Base-by-base conservation (phyloP, 192 early-diverging fungal genomes). In the Gryganskiella cystojenkinii region DNA sequence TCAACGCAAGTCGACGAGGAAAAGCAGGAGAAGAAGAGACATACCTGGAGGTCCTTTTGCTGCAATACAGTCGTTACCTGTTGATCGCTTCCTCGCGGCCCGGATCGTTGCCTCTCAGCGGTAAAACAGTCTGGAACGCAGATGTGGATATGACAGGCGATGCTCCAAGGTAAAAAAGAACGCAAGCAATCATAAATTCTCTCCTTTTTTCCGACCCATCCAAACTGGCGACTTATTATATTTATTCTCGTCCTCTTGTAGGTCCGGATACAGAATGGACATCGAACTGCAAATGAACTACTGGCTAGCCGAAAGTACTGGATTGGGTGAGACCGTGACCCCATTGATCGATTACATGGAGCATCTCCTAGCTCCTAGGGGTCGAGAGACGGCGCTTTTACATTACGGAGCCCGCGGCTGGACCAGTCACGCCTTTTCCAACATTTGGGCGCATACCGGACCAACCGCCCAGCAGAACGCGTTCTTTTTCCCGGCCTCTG, bases 271-370 rank as follows among this genome's bases (percentile, higher is more conserved):
- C 53, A 76, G 67, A 53, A 54, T 76, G 59, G 61, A 76, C 4
- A 63, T 76, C 14, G 54, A 76, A 4, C 54, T 76, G 1, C 72
- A 76, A 34, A 76, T 76, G 72, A 76, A 76, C 53, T 76, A 76
- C 43, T 76, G 72, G 72, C 54, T 76, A 17, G 72, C 72, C 10
- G 65, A 81, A 20, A 67, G 65, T 44, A 81, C 70, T 15, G 70
- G 65, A 0, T 37, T 81, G 10, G 64, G 66, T 13, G 79, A 81
- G 31, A 81, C 79, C 0, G 79, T 73, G n/a, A 45, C 53, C 0
- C 79, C 79, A 14, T 47, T 81, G 59, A 64, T 81, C 33, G 70
- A 81, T 22, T 81, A 69, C 27, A 67, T 81, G 53, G 79, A 72
- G 20, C 67, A 70, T 7, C 53, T 73, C 9, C 58, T 73, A 1